These are phyloP conservation scores for Ganoderma boninense DNA, from an alignment of 1,284 basidiomycete species.

Conservation along the genomic window DNA sequence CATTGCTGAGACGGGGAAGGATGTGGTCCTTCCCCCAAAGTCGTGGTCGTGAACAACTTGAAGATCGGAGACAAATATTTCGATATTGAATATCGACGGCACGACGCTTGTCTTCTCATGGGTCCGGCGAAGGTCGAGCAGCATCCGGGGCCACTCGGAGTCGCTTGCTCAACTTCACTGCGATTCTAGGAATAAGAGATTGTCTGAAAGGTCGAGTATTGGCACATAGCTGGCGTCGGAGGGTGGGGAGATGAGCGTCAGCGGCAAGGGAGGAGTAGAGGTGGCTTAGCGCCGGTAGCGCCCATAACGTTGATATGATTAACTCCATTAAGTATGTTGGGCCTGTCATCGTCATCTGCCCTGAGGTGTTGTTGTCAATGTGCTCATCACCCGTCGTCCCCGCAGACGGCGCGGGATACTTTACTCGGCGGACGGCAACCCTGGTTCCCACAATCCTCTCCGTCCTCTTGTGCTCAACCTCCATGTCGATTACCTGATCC, in stretches of 20 bases:
- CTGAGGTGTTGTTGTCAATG: not conserved
- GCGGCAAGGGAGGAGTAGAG: not conserved
- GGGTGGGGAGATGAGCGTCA: not conserved
- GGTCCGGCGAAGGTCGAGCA: not conserved
- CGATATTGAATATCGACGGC: not conserved
- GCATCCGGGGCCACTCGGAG: not conserved
- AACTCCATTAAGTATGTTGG: not conserved
- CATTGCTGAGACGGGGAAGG: not conserved
- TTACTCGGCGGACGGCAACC: not conserved
- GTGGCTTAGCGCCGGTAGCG: not conserved
- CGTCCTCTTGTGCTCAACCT: not conserved
- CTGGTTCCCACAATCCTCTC: not conserved
- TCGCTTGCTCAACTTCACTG: not conserved
- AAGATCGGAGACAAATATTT: too few species aligned
- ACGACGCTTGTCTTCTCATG: too few species aligned
- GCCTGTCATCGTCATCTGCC: not conserved
- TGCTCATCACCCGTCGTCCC: not conserved
- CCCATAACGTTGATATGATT: not conserved
- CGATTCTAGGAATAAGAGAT: not conserved
- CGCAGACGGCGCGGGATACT: not conserved
- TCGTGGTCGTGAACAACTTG: too few species aligned
- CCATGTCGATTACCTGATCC: constrained; percentile 6
- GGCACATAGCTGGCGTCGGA: not conserved
- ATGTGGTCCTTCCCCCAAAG: not conserved
- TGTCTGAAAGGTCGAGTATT: not conserved